phyloP scores from a whole-genome alignment of 140 eudicot genomes.

The Ambrosia hybrid region DNA sequence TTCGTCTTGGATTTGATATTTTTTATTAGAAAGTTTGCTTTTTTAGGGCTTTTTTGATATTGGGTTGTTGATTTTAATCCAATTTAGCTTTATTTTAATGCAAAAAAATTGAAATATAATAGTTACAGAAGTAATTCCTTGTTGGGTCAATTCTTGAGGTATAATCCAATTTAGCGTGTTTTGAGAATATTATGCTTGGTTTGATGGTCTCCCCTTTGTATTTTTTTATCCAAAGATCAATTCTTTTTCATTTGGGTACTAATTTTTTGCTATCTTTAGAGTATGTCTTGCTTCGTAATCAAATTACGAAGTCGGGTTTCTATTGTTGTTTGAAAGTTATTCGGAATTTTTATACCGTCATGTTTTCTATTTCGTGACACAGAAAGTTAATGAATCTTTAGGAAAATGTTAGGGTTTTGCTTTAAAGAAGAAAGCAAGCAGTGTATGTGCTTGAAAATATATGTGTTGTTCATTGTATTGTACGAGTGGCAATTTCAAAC shows the following conservation, averaged over 20 bases:
- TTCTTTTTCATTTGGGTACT: conserved; percentile 23
- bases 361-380: too few species aligned
- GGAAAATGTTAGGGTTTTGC: too few species aligned
- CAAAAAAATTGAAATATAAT: neutral
- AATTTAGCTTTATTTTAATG: neutral
- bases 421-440: too few species aligned
- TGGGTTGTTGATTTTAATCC: neutral
- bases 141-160: neutral
- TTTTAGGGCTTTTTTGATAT: neutral
- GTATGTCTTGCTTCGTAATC: neutral
- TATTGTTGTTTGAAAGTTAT: neutral
- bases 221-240: conserved; percentile 21
- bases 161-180: too few species aligned
- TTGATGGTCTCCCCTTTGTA: neutral
- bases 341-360: neutral
- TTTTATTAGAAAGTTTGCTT: neutral
- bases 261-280: neutral
- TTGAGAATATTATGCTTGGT: too few species aligned
- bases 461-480: too few species aligned
- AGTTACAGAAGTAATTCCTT: neutral
- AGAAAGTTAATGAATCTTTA: too few species aligned
- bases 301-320: neutral
- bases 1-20: neutral
- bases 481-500: too few species aligned
- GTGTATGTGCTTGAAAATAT: too few species aligned